Base-by-base conservation (phyloP, 2,329 filamentous ascomycete species). In the Lomentospora prolificans region DNA sequence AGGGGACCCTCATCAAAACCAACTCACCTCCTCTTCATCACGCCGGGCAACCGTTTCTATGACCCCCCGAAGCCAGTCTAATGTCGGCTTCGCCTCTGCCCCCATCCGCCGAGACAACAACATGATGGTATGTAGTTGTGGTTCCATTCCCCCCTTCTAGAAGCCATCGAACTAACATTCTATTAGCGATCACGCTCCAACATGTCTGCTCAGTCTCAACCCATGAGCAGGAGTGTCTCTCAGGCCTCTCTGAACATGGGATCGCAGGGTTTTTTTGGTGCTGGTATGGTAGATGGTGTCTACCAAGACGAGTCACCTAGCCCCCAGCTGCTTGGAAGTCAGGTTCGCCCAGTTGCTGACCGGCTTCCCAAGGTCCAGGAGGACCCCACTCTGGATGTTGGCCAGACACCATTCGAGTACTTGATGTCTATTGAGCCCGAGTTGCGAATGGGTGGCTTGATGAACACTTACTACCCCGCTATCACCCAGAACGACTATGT, bases 201-300 rank as follows among this genome's bases (percentile, higher is more conserved):
- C 52, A 31, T 54, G n/a, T 54, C 53, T 24, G 53, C 53, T 24
- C 44, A 39, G 7, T 65, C 68, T 1, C 66, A 70, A 28, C 65
- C 66, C 58, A 78, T 78, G 75, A 68, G 70, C 61, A 73, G 75
- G 56, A 71, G 67, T 55, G 64, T 66, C 12, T 78, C 75, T 39
- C 73, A 8, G 69, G 71, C 25, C 63, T 65, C 39, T 55, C 53
- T 33, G 12, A 39, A 22, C 17, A 22, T 19, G 25, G 46, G 12
- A 41, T 19, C 14, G 22, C 12, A 33, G n/a, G 44, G 39, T 19
- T 14, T 55, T 25, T 44, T 30, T 8, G 46, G 12, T 39, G 36
- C 36, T 6, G 25, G 19, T 27, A 55, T 55, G 28, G 62, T 64
- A 58, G 66, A 66, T 39, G 62, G 64, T 36, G 65, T 65, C 57